Conservation (phyloP, 2,329 filamentous ascomycete genomes). For the Cryphonectria nitschkei region DNA sequence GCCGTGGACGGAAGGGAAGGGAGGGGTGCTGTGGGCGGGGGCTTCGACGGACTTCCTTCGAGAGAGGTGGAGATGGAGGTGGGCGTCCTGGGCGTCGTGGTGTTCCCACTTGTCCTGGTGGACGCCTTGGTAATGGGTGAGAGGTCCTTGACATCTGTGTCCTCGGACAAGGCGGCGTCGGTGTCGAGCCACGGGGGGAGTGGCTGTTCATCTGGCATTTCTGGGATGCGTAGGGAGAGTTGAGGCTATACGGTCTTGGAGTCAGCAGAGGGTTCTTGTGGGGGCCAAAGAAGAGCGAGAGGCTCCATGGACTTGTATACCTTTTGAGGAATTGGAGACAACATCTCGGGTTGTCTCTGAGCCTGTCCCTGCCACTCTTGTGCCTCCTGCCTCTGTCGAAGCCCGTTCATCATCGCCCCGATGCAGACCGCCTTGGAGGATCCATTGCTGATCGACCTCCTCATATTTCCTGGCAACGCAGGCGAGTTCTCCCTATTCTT, state of each 20-base stretch:
- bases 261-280: not conserved
- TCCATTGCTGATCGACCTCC: constrained; percentile 5
- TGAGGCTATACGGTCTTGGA: not conserved
- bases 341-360: not conserved
- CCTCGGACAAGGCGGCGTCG: not conserved
- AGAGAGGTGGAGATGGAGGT: constrained; percentile 12
- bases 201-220: constrained; percentile 1
- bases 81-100: constrained; percentile 8
- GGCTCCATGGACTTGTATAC: not conserved
- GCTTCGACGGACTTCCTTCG: not conserved
- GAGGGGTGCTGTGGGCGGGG: constrained; percentile 6
- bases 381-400: not conserved
- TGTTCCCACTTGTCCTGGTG: not conserved
- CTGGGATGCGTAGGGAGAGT: constrained; percentile 16
- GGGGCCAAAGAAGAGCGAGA: not conserved
- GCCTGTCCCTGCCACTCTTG: constrained; percentile 9
- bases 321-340: constrained; percentile 20
- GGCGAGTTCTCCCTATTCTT: not conserved
- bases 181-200: not conserved
- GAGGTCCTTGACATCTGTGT: not conserved
- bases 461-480: constrained; percentile 3
- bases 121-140: constrained; percentile 1
- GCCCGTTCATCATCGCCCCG: not conserved
- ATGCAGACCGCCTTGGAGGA: constrained; percentile 1
- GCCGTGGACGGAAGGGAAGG: constrained; percentile 3